Evolutionary conservation across 257 asterid genomes (phyloP), one percentile per base, ranked within the genome.

Genomic region (Penstemon barbatus): DNA sequence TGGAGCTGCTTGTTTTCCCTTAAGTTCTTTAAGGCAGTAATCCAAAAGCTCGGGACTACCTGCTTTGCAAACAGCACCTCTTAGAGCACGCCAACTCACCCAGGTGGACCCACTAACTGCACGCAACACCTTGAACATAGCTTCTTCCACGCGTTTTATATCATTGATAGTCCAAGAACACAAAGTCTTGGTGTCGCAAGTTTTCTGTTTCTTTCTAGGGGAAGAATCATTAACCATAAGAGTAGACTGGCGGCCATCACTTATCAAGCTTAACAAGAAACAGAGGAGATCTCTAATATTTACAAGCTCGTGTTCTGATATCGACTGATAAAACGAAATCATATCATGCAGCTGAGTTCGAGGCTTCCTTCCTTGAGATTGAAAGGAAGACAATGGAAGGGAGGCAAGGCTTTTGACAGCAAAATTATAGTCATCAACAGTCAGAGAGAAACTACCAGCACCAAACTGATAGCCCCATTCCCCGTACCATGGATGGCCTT

Each of bases 391-490:
- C 79, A 93, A 72, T 0, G 97, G 89, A 73, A 88, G 54, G 42
- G 80, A 77, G 46, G 96, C 85, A 13, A 90, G 90, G 78, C 57
- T 82, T 33, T 71, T 75, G 5, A 90, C 80, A 40, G 96, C 96
- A 64, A 61, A 52, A 52, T 71, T 77, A 48, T 88, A 93, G 71
- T 89, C 87, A 19, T 84, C 87, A 8, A 43, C 71, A 40, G 93
- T 87, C 74, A 85, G 71, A 19, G 84, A 91, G 71, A 81, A 90
- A 76, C 99, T 90, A 59, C 97, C 96, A 50, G 96, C 81, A 43
- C 96, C 97, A 74, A 93, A 93, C 80, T 83, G 81, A 78, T 93
- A 93, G 54, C 92, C 99, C 99, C 99, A 93, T 9, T 88, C 86
- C 42, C 99, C 97, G 77, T 93, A 93, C 99, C 99, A 93, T 5